Percentiles rank a stretch among this genome's conserved stretches.
phyloP scores from a whole-genome alignment of 176 grass and related monocot species.

The Avena sativa region DNA sequence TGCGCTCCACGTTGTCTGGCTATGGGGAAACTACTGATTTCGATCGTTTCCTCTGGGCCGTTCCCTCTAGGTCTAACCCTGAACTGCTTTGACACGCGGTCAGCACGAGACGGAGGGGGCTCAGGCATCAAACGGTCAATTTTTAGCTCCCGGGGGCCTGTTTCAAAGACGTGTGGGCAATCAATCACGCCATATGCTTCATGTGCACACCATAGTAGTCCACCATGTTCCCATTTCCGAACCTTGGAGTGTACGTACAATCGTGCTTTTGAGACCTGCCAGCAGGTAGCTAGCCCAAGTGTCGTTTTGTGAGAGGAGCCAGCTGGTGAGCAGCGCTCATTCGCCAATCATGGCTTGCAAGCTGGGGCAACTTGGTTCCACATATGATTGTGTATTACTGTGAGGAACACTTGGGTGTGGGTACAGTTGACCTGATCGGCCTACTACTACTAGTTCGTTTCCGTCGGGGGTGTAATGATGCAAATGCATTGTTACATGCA shows the following conservation, averaged over 20 bases:
- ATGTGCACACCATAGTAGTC: neutral
- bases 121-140: too few species aligned
- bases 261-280: neutral
- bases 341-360: slow-evolving; percentile 16
- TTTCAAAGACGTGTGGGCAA: too few species aligned
- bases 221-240: neutral
- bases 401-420: neutral
- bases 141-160: too few species aligned
- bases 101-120: too few species aligned
- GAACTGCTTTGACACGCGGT: too few species aligned
- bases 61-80: too few species aligned
- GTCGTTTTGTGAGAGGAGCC: neutral
- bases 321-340: neutral
- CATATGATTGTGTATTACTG: neutral
- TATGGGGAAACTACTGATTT: too few species aligned
- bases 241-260: slow-evolving; percentile 1
- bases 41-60: too few species aligned
- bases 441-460: neutral
- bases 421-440: neutral
- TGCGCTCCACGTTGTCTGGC: too few species aligned
- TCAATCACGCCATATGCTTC: slow-evolving; percentile 4
- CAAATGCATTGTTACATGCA: neutral
- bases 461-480: neutral
- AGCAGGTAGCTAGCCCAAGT: neutral
- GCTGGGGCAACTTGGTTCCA: neutral